Evolutionary conservation across 139 green algal species (phyloP).

Genomic region (Tetradesmus obliquus): DNA sequence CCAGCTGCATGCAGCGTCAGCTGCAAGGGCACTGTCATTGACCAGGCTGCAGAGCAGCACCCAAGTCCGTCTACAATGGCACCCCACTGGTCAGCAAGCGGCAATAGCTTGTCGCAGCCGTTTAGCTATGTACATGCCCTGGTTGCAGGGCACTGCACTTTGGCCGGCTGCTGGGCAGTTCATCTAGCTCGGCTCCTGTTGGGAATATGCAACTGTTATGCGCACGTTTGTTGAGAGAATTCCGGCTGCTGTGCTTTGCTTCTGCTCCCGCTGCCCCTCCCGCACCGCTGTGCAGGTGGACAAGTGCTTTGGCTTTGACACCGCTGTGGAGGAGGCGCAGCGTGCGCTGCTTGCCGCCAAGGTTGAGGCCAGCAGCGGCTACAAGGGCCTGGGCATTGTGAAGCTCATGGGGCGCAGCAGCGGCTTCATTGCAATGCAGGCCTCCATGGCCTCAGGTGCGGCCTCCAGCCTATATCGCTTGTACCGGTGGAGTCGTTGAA

Average conservation of each 20-base stretch:
- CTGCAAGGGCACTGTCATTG: too few relatives aligned
- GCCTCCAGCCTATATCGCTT: background rate
- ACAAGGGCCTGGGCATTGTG: constrained; percentile 83
- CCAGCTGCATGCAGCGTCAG: too few relatives aligned
- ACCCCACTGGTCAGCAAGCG: too few relatives aligned
- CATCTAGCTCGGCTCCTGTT: background rate
- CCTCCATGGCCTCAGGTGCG: constrained; percentile 75
- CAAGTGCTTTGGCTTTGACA: constrained; percentile 87
- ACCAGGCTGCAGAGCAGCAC: too few relatives aligned
- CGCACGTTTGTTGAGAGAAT: too few relatives aligned
- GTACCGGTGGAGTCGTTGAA: background rate
- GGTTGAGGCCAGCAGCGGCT: constrained; percentile 81
- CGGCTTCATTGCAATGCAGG: constrained; percentile 91
- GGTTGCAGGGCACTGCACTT: too few relatives aligned
- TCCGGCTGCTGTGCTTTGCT: background rate
- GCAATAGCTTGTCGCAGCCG: too few relatives aligned
- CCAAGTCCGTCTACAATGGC: too few relatives aligned
- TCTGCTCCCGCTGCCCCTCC: background rate
- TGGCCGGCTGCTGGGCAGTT: background rate
- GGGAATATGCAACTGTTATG: too few relatives aligned
- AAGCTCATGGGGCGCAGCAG: constrained; percentile 90
- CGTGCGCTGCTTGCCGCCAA: constrained; percentile 72
- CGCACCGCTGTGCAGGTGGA: constrained; percentile 4
- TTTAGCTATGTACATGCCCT: too few relatives aligned
- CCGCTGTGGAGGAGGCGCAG: constrained; percentile 88